phyloP scores from a whole-genome alignment of 31 red algal genomes.

The Pterothamnion heteromorphum region DNA sequence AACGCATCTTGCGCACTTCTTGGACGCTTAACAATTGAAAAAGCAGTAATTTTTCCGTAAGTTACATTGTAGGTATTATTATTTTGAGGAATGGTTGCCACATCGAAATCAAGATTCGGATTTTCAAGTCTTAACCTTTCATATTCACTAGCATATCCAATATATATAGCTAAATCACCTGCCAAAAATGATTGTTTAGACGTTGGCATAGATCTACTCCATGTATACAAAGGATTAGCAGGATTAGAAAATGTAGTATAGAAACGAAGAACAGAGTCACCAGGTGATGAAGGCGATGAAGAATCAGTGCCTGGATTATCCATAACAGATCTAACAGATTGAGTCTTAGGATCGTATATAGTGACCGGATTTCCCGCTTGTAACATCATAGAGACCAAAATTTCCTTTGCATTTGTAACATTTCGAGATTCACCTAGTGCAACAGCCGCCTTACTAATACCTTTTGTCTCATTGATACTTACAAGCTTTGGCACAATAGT shows the following conservation, averaged over 20 bases:
- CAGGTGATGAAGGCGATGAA: no score
- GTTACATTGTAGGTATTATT: background rate
- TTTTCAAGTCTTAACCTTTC: background rate
- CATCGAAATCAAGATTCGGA: background rate
- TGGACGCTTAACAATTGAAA: background rate
- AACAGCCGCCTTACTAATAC: background rate
- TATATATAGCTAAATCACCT: background rate
- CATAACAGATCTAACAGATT: no score
- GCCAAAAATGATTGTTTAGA: background rate
- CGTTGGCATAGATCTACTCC: background rate
- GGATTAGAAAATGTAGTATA: constrained; percentile 1
- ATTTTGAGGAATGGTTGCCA: background rate
- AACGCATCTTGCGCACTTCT: background rate
- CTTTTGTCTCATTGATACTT: background rate
- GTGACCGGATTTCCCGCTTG: background rate
- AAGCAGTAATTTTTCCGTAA: background rate
- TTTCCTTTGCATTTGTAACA: background rate
- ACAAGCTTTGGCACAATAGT: background rate
- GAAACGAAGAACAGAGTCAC: background rate
- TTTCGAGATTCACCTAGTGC: background rate
- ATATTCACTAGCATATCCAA: background rate
- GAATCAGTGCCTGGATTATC: no score
- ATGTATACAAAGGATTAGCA: background rate
- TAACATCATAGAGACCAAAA: background rate
- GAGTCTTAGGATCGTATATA: background rate